Percentiles rank a stretch among this genome's conserved stretches.
phyloP scores from a whole-genome alignment of 345 rosid species.

The Eucalyptus marginata region DNA sequence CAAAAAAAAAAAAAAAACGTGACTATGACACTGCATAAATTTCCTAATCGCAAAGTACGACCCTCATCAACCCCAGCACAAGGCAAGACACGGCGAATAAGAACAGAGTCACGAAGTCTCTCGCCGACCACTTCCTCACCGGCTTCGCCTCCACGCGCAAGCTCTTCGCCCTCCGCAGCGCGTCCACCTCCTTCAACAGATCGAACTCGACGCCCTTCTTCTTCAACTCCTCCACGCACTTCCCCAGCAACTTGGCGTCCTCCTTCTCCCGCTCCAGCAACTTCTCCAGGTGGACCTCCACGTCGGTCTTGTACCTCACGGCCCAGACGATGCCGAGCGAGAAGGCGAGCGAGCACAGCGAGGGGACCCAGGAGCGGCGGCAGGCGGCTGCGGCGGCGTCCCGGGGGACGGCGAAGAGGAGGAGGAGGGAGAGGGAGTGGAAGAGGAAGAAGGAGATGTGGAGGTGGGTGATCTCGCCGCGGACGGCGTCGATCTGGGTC shows the following conservation, averaged over 20 bases:
- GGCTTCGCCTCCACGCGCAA: conserved; percentile 54
- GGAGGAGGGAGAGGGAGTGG: conserved; percentile 2
- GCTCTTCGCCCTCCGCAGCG: conserved; percentile 90
- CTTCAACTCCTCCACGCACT: conserved; percentile 90
- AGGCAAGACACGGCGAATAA: conserved; percentile 68
- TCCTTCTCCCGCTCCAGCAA: conserved; percentile 80
- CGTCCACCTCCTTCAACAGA: conserved; percentile 89
- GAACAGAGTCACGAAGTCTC: conserved; percentile 66
- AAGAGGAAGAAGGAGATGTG: not conserved
- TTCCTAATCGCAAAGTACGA: conserved; percentile 50
- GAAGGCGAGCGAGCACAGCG: conserved; percentile 49
- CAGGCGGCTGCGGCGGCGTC: conserved; percentile 1
- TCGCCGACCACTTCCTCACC: conserved; percentile 77
- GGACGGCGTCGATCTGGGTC: conserved; percentile 29
- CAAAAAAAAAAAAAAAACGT: not conserved
- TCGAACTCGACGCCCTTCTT: conserved; percentile 85
- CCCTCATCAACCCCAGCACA: conserved; percentile 66
- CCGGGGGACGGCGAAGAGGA: not conserved
- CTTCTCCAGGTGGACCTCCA: conserved; percentile 70
- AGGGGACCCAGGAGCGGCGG: conserved; percentile 76
- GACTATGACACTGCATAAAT: not conserved
- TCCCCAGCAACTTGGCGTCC: conserved; percentile 61
- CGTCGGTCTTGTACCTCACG: conserved; percentile 66
- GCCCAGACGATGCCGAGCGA: conserved; percentile 85
- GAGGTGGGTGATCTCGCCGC: not conserved